phyloP scores from a whole-genome alignment of 1,139 yeast species.

The Kodamaea derodonti region DNA sequence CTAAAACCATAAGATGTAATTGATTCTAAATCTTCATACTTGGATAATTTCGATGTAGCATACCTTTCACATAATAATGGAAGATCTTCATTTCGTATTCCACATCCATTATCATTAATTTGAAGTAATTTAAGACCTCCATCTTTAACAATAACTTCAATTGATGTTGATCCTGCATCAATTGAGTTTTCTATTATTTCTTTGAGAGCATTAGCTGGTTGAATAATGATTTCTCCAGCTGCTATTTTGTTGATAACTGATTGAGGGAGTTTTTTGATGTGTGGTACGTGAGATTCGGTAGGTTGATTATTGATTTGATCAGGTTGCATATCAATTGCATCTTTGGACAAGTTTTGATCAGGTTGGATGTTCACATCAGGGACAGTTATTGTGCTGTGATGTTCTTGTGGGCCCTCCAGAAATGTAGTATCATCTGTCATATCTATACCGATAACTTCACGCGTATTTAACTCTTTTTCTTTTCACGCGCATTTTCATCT shows the following conservation, averaged over 20 bases:
- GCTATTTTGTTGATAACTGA: slow-evolving; percentile 87
- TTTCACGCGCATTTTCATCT: too few species aligned
- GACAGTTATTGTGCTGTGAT: too few species aligned
- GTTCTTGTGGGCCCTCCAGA: too few species aligned
- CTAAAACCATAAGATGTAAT: slow-evolving; percentile 58
- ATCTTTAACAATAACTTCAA: slow-evolving; percentile 50
- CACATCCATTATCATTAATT: slow-evolving; percentile 52
- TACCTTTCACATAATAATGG: slow-evolving; percentile 51
- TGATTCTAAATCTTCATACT: slow-evolving; percentile 46
- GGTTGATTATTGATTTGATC: too few species aligned
- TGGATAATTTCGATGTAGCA: slow-evolving; percentile 51
- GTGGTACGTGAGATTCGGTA: too few species aligned
- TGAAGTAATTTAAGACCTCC: slow-evolving; percentile 53
- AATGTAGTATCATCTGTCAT: too few species aligned
- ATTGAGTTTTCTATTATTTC: slow-evolving; percentile 55
- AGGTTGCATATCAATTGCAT: too few species aligned
- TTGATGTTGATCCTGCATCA: slow-evolving; percentile 46
- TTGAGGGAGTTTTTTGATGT: too few species aligned
- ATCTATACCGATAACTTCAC: too few species aligned
- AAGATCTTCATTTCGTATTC: slow-evolving; percentile 45
- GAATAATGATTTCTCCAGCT: slow-evolving; percentile 94
- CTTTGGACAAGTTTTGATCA: too few species aligned
- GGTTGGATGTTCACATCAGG: too few species aligned
- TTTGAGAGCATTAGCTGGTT: slow-evolving; percentile 76
- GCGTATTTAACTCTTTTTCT: too few species aligned